Conservation (phyloP, 2,329 filamentous ascomycete genomes). For the Bipolaris gigantea region DNA sequence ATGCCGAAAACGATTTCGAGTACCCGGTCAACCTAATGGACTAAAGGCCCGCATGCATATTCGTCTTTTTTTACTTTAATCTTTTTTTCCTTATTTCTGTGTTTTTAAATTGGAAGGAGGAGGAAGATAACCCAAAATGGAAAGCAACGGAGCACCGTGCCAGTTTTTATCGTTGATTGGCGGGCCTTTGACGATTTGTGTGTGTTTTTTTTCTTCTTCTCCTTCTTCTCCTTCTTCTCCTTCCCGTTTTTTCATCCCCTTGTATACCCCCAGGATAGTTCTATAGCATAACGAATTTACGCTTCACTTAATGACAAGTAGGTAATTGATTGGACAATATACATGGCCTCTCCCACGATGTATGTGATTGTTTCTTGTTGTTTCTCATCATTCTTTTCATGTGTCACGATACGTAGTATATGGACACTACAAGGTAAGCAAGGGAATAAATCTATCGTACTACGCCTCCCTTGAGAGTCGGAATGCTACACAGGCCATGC, state of each 20-base stretch:
- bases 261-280: conserved; percentile 13
- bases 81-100: neutral
- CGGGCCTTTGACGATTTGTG: conserved; percentile 1
- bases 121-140: neutral
- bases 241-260: neutral
- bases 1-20: conserved; percentile 21
- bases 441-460: conserved; percentile 68
- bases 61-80: neutral
- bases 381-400: neutral
- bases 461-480: conserved; percentile 75
- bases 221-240: no score
- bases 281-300: conserved; percentile 9
- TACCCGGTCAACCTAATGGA: conserved; percentile 25
- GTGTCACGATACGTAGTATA: neutral
- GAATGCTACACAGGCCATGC: conserved; percentile 81
- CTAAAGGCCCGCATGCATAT: conserved; percentile 1
- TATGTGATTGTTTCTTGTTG: neutral
- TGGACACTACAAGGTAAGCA: neutral
- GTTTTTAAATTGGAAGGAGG: neutral
- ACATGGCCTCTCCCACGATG: neutral
- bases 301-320: conserved; percentile 3
- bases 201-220: no score
- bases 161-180: conserved; percentile 1
- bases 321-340: neutral
- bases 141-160: neutral